Evolutionary conservation across 768 basidiomycete species (phyloP), one percentile per base, ranked within the genome.

Genomic region (Tylopilus sp.): DNA sequence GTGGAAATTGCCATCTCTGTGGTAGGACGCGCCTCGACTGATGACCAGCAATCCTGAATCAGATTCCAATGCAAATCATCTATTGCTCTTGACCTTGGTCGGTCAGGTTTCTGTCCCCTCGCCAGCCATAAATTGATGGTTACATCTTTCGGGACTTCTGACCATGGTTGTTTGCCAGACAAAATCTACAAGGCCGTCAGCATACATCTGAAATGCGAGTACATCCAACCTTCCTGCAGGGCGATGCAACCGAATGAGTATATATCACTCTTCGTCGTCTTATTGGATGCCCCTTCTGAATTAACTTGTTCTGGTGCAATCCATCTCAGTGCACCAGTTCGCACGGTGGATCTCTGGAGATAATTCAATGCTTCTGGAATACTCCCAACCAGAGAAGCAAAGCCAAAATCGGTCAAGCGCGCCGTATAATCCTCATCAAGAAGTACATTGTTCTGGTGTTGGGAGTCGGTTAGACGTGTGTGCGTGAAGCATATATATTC

Each of bases 171-270:
- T 31, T 46, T 48, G 0, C 60, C 61, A 0, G 60, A 63, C 3
- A 56, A 26, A 2, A 44, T 41, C 45, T 56, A 30, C 36, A 45
- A n/a, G 7, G 14, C 3, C 3, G 10, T 54, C 22, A 49, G 22
- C 21, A 31, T 10, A 7, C 6, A 17, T 21, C 21, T 3, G 22
- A 17, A 12, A 6, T 22, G 21, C 10, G 11, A 22, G 37, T 31
- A 9, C 14, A n/a, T 16, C 1, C 1, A 13, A 37, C 53, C 31
- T 74, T 2, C 59, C 31, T 61, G 58, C 1, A 60, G 54, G 7
- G 31, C 26, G 17, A 77, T 66, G 52, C 74, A 74, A 13, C 58
- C 59, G 13, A 56, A 60, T 19, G 54, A 53, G 21, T 59, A 60
- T 13, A 60, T 37, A 11, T 60, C 59, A 13, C 50, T 55, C 55